Percentiles rank a stretch among this genome's conserved stretches.
These are phyloP conservation scores for Aureobasidium vineae DNA, from an alignment of 2,329 filamentous ascomycete genomes.

Conservation along the genomic window DNA sequence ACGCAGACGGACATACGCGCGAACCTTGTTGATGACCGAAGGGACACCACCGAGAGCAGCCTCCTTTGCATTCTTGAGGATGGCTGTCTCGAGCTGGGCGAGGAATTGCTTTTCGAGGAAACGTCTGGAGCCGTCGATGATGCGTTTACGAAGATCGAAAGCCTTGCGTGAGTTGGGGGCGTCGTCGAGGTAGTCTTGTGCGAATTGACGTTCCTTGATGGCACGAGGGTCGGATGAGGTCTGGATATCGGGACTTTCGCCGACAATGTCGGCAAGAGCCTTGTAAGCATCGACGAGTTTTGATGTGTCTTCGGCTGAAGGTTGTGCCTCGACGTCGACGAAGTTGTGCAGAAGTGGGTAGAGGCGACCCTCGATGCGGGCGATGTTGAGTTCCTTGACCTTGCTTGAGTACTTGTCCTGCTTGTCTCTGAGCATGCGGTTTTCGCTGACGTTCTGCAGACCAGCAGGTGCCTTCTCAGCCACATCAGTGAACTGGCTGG, in stretches of 20 bases:
- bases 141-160: conserved; percentile 70
- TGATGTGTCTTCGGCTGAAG: conserved; percentile 60
- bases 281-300: conserved; percentile 78
- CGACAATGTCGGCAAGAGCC: conserved; percentile 74
- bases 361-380: conserved; percentile 62
- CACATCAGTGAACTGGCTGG: conserved; percentile 43
- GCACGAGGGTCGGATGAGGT: conserved; percentile 61
- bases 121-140: conserved; percentile 73
- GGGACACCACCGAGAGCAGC: conserved; percentile 87
- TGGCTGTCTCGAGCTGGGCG: conserved; percentile 69
- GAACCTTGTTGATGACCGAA: conserved; percentile 83
- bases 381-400: conserved; percentile 73
- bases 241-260: conserved; percentile 64
- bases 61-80: conserved; percentile 81
- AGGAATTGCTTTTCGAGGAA: conserved; percentile 83
- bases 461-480: conserved; percentile 50
- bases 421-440: conserved; percentile 78
- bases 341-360: conserved; percentile 77
- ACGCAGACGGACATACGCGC: conserved; percentile 83
- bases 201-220: conserved; percentile 73
- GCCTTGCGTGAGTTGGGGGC: conserved; percentile 62
- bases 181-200: conserved; percentile 73
- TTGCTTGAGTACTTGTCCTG: conserved; percentile 77
- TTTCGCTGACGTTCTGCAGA: conserved; percentile 58
- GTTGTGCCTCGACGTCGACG: conserved; percentile 67